These are phyloP conservation scores for Oryza brachyantha DNA, from an alignment of 176 grass and related monocot species.

Conservation along the genomic window DNA sequence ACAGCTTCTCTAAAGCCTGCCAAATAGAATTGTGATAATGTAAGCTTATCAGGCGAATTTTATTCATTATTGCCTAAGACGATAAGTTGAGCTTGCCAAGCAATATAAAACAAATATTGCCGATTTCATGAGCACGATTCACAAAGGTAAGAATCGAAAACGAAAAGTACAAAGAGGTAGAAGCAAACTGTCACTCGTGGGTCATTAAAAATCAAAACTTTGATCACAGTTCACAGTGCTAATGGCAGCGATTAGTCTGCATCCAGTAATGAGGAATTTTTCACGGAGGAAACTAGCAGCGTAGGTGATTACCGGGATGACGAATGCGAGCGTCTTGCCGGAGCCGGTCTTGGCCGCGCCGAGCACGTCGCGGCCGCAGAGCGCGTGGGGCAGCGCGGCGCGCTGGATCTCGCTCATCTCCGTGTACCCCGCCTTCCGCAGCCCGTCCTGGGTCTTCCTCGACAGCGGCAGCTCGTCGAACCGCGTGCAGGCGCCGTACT, in stretches of 20 bases:
- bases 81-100: constrained; percentile 4
- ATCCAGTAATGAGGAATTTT: not conserved
- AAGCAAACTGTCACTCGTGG: too few species aligned
- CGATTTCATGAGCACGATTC: not conserved
- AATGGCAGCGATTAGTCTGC: not conserved
- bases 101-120: not conserved
- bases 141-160: too few species aligned
- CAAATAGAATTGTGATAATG: not conserved
- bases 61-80: not conserved
- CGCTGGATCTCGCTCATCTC: constrained; percentile 96
- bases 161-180: too few species aligned
- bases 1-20: constrained; percentile 86
- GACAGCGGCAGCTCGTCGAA: constrained; percentile 80
- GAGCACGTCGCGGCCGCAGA: constrained; percentile 84
- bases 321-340: constrained; percentile 89
- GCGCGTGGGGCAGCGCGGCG: constrained; percentile 72
- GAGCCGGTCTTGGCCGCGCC: constrained; percentile 89
- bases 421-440: constrained; percentile 46
- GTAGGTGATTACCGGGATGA: constrained; percentile 61
- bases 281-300: constrained; percentile 19
- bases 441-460: constrained; percentile 59
- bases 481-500: constrained; percentile 57
- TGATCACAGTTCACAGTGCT: not conserved
- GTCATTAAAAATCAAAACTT: not conserved
- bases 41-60: not conserved